Percentiles rank a stretch among this genome's conserved stretches.
Conservation (phyloP, 73 alveolate species). For the Paramecium pentaurelia region DNA sequence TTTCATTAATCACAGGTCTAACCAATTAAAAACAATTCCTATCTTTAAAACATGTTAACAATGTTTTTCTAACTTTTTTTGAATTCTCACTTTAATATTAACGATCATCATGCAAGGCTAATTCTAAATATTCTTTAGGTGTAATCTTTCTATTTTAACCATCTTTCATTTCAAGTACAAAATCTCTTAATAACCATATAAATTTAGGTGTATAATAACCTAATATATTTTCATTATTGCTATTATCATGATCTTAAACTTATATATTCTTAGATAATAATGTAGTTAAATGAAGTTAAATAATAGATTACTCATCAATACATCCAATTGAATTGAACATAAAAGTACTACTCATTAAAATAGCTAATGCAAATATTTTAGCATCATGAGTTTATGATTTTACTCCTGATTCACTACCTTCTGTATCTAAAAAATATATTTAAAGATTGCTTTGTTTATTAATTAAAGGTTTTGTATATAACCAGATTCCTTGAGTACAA, state of each 20-base stretch:
- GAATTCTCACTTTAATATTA: background rate
- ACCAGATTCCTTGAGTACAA: slow-evolving; percentile 97
- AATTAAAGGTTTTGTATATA: slow-evolving; percentile 88
- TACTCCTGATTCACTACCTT: slow-evolving; percentile 94
- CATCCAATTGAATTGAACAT: slow-evolving; percentile 92
- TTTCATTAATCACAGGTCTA: background rate
- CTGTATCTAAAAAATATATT: slow-evolving; percentile 93
- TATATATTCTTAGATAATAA: slow-evolving; percentile 80
- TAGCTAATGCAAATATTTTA: slow-evolving; percentile 93
- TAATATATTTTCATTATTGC: slow-evolving; percentile 41
- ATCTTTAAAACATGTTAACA: background rate
- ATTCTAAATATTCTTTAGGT: slow-evolving; percentile 88
- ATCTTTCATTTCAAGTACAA: slow-evolving; percentile 87
- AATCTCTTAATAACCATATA: slow-evolving; percentile 96
- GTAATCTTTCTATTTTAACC: slow-evolving; percentile 80
- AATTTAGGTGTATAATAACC: slow-evolving; percentile 67
- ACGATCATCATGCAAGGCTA: slow-evolving; percentile 68
- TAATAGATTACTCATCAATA: slow-evolving; percentile 91
- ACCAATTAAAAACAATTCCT: background rate
- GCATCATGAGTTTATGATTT: slow-evolving; percentile 93
- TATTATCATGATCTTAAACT: slow-evolving; percentile 44
- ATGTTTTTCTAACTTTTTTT: slow-evolving; percentile 46
- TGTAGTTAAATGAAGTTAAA: slow-evolving; percentile 90
- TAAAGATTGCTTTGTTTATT: slow-evolving; percentile 82
- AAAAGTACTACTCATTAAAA: slow-evolving; percentile 84